Evolutionary conservation across 768 basidiomycete genomes (phyloP), one percentile per base, ranked within the genome.

Genomic region (Hemileccinum rubropunctum): DNA sequence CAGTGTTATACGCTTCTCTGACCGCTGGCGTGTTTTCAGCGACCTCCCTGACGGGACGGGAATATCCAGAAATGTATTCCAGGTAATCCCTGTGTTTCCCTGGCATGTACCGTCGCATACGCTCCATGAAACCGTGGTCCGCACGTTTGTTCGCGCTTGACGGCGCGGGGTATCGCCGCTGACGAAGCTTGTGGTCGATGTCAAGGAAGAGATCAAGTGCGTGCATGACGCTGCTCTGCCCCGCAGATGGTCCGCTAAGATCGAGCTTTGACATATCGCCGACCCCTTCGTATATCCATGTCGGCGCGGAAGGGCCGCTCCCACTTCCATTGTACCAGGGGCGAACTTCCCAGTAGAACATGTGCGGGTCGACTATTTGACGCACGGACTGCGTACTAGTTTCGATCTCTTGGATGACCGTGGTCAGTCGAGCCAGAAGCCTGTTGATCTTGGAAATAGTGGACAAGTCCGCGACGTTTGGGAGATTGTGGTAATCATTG

Each of bases 51-150:
- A 91, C 60, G 18, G 83, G 75, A n/a, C 72, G 83, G 13, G 81
- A 78, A 45, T 77, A 73, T 12, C 74, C 69, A 2, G 79, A 73
- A 33, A 98, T 78, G 58, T 83, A 80, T 20, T 71, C 67, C 47
- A 98, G 79, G 72, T 93, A 98, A 40, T 86, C 82, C 37, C 90
- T 84, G 71, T 98, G 95, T 47, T 80, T 81, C 13, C 88, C 87
- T 0, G 95, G 95, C 95, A 98, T 98, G 71, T 98, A 98, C 18
- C 81, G 80, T 50, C 90, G 74, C 94, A 97, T 97, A 42, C 91
- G 79, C 50, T 88, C 84, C 86, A 98, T 93, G 73, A 98, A 98
- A 0, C 84, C 81, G 33, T 71, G 76, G 67, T 81, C 90, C 35
- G 77, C 86, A 58, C 67, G 79, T 70, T 80, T 83, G 65, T 90